phyloP scores from a whole-genome alignment of 2,329 filamentous ascomycete genomes.

The Cordyceps cicadae region DNA sequence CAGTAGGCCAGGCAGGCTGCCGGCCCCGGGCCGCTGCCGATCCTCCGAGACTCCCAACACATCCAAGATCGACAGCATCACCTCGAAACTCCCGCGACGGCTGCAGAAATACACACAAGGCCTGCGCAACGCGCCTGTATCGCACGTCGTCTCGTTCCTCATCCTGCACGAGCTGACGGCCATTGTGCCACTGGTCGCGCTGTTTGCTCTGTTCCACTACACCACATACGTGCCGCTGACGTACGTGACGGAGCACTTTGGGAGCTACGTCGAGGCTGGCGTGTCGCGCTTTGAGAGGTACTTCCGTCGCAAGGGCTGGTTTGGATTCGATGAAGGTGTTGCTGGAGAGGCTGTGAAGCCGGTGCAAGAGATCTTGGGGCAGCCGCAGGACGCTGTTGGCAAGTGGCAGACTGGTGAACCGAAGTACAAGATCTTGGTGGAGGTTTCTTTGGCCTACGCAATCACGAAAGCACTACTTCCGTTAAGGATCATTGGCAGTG shows the following conservation, averaged over 20 bases:
- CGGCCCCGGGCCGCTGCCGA: conserved; percentile 2
- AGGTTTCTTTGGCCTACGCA: conserved; percentile 82
- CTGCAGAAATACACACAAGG: conserved; percentile 61
- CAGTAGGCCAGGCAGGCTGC: background rate
- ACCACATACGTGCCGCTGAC: conserved; percentile 60
- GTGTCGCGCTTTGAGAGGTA: conserved; percentile 70
- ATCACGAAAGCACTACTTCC: conserved; percentile 82
- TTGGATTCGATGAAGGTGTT: conserved; percentile 46
- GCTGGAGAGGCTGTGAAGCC: conserved; percentile 2
- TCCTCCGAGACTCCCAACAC: conserved; percentile 23
- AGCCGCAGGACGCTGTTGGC: conserved; percentile 24
- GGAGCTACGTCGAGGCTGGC: conserved; percentile 48
- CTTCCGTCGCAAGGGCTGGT: conserved; percentile 73
- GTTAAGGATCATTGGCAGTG: conserved; percentile 63
- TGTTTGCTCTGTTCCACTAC: conserved; percentile 75
- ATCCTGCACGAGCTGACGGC: conserved; percentile 90
- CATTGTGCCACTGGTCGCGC: conserved; percentile 65
- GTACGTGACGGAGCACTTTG: conserved; percentile 43
- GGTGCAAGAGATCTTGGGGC: background rate
- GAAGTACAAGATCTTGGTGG: conserved; percentile 51
- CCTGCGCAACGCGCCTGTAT: conserved; percentile 68
- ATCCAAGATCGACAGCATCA: conserved; percentile 37
- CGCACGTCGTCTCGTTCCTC: conserved; percentile 78
- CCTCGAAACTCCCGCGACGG: conserved; percentile 52
- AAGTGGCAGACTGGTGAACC: conserved; percentile 31